A percentile compares a stretch with the other conserved stretches of the same genome.
These are phyloP conservation scores for Circinella umbellata DNA, from an alignment of 371 early-diverging fungal species.

Conservation along the genomic window DNA sequence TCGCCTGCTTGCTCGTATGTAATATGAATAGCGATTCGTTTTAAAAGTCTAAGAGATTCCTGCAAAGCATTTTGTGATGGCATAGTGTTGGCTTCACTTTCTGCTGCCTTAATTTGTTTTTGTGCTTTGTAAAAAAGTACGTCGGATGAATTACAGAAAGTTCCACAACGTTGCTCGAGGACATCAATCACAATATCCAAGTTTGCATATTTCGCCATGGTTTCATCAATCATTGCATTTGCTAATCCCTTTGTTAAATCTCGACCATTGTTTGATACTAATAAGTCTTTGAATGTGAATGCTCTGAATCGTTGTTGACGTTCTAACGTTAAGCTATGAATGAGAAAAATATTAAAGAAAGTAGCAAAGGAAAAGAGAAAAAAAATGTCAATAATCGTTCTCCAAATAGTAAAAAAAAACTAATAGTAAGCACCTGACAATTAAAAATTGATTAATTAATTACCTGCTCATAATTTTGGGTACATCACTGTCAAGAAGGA, in stretches of 20 bases:
- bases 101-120: slow-evolving; percentile 30
- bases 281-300: slow-evolving; percentile 62
- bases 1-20: slow-evolving; percentile 34
- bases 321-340: slow-evolving; percentile 38
- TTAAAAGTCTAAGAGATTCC: slow-evolving; percentile 61
- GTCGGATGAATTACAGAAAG: slow-evolving; percentile 73
- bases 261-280: slow-evolving; percentile 61
- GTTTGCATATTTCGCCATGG: slow-evolving; percentile 22
- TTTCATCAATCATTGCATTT: slow-evolving; percentile 61
- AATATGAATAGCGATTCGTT: slow-evolving; percentile 41
- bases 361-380: too few species aligned
- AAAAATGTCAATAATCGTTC: too few species aligned
- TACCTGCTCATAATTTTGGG: slow-evolving; percentile 48
- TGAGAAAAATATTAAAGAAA: background rate
- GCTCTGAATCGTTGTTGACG: slow-evolving; percentile 46
- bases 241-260: slow-evolving; percentile 66
- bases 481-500: slow-evolving; percentile 69
- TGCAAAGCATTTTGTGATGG: slow-evolving; percentile 54
- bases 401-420: too few species aligned
- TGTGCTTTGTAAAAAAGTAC: slow-evolving; percentile 69
- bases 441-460: slow-evolving; percentile 26
- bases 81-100: slow-evolving; percentile 36
- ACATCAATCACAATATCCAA: slow-evolving; percentile 31
- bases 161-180: slow-evolving; percentile 72
- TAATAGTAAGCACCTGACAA: background rate